Base-by-base conservation (phyloP, 2,329 filamentous ascomycete genomes). In the Fusarium sarcochroum region DNA sequence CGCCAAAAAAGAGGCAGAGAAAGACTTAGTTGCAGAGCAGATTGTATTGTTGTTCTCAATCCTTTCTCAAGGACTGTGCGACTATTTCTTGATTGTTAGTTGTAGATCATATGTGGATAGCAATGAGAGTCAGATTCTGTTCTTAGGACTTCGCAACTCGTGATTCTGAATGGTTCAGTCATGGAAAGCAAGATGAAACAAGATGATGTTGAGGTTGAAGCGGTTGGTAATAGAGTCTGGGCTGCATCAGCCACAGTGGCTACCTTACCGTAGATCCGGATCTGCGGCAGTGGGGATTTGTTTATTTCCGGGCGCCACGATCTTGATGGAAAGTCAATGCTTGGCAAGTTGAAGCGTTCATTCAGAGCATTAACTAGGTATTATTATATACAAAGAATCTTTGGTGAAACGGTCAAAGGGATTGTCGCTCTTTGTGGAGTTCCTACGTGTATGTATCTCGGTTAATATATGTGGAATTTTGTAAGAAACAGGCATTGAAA, bases 191-290 rank as follows among this genome's bases (percentile, higher is more conserved):
- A 37, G 20, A 34, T 42, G 35, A 37, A 32, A 44, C 32, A 20
- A 35, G 20, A 30, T 6, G 51, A 61, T 20, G 61, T 32, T 32
- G 34, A 21, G 50, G 34, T 37, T 9, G 20, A 49, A 50, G 37
- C 37, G 40, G 18, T 47, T 27, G 21, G 40, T 27, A n/a, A 46
- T 27, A 18, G 49, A 45, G 37, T 30, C 10, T 30, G 27, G 10
- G 27, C 27, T 30, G 27, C 18, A 46, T 50, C 50, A 68, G 65
- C 65, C 65, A 68, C 65, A 69, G 60, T 68, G 65, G 60, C 65
- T 51, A 45, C 34, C 54, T 50, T 37, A 38, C 35, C 47, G 41
- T n/a, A 44, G 66, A 69, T 68, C 63, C 25, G 56, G 63, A 68
- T 68, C 63, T 49, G 58, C 63, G 27, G 46, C 47, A 23, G 47